Conservation (phyloP, 768 basidiomycete species). For the Lactarius vividus region DNA sequence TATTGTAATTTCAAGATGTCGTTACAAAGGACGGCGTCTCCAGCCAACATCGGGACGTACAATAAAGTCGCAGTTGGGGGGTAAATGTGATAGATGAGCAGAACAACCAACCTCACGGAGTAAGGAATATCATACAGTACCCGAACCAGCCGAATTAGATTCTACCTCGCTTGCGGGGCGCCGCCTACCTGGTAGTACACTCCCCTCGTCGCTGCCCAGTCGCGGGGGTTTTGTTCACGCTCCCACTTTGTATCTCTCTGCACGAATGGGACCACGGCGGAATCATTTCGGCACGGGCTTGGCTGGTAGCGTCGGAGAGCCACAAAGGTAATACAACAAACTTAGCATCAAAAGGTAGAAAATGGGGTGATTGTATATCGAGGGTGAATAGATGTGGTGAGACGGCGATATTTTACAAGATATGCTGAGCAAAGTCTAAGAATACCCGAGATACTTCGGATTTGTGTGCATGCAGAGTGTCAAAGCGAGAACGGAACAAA, state of each 20-base stretch:
- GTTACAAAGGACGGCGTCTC: no score
- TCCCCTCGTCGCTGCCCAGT: not conserved
- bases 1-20: no score
- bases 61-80: not conserved
- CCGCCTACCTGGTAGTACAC: not conserved
- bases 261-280: not conserved
- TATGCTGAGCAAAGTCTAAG: constrained; percentile 15
- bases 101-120: no score
- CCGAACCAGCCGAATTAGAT: no score
- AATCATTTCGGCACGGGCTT: not conserved
- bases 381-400: constrained; percentile 8
- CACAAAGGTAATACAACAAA: not conserved
- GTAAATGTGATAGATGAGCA: not conserved
- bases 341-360: not conserved
- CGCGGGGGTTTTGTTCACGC: not conserved
- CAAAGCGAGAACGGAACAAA: constrained; percentile 2
- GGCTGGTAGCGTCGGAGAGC: not conserved
- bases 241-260: not conserved
- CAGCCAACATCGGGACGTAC: no score
- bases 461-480: not conserved
- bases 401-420: constrained; percentile 20
- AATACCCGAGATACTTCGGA: not conserved
- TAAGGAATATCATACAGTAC: no score
- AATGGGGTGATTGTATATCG: constrained; percentile 5
- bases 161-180: not conserved